phyloP scores from a whole-genome alignment of 148 eudicot species.

The Rhododendron griersonianum region DNA sequence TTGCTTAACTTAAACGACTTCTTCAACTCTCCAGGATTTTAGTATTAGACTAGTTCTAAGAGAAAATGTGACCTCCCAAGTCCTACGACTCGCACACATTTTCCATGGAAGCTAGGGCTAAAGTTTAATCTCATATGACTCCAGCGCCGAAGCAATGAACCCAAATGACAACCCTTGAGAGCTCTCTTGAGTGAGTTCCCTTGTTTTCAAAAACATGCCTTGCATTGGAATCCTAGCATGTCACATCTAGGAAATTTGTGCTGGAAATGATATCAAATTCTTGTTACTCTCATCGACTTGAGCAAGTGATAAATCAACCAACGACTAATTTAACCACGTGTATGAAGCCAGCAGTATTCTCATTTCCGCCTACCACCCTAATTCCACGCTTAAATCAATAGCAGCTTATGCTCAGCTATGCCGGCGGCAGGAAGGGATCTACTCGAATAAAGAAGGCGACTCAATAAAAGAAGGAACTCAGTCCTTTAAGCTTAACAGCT shows the following conservation, averaged over 20 bases:
- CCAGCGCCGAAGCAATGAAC: neutral
- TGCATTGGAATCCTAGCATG: neutral
- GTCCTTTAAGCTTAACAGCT: neutral
- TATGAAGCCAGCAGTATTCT: too few relatives aligned
- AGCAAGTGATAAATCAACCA: too few relatives aligned
- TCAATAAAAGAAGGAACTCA: too few relatives aligned
- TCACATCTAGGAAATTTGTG: neutral
- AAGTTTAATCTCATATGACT: neutral
- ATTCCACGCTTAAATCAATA: too few relatives aligned
- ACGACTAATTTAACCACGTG: too few relatives aligned
- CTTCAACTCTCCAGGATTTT: neutral
- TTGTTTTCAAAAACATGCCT: neutral
- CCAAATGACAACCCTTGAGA: neutral
- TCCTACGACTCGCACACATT: neutral
- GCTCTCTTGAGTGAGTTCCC: neutral
- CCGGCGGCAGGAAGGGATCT: too few relatives aligned
- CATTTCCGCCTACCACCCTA: too few relatives aligned
- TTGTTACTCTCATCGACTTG: neutral
- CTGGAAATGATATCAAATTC: neutral
- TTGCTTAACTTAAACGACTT: neutral
- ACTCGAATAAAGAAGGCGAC: too few relatives aligned
- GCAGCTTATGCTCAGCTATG: too few relatives aligned
- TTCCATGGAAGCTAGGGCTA: neutral
- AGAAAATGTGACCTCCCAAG: neutral
- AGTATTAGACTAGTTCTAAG: too few relatives aligned